A percentile compares a stretch with the other conserved stretches of the same genome.
These are phyloP conservation scores for Euryodendron excelsum DNA, from an alignment of 148 eudicot species.

Conservation along the genomic window DNA sequence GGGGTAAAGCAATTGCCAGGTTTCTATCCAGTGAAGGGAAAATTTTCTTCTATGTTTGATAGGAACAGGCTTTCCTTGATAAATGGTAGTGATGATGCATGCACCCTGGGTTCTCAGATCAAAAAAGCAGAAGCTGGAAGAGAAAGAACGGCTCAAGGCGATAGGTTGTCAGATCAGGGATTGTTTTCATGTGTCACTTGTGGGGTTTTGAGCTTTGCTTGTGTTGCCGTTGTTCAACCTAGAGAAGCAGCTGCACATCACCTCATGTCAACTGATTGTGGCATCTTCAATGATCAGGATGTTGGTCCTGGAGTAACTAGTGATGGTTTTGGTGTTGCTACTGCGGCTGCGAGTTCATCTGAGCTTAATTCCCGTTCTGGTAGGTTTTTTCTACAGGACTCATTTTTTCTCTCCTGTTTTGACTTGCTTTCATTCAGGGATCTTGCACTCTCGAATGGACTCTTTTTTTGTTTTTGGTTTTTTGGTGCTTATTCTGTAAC, in stretches of 20 bases:
- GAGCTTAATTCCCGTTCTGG: slow-evolving; percentile 52
- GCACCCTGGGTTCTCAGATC: slow-evolving; percentile 19
- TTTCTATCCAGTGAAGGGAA: slow-evolving; percentile 44
- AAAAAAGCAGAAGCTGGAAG: slow-evolving; percentile 28
- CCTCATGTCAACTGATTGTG: slow-evolving; percentile 76
- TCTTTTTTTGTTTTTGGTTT: neutral
- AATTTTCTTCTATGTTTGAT: slow-evolving; percentile 28
- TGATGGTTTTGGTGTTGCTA: slow-evolving; percentile 29
- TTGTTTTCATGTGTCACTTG: slow-evolving; percentile 95
- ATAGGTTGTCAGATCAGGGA: slow-evolving; percentile 56
- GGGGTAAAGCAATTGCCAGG: slow-evolving; percentile 47
- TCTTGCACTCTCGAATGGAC: neutral
- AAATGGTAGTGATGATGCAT: slow-evolving; percentile 22
- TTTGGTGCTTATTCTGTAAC: neutral
- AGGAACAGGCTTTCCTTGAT: slow-evolving; percentile 18
- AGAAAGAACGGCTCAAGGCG: slow-evolving; percentile 41
- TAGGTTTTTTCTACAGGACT: slow-evolving; percentile 16
- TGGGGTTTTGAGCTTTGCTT: slow-evolving; percentile 92
- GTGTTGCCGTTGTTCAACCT: slow-evolving; percentile 88
- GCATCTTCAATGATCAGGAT: slow-evolving; percentile 42
- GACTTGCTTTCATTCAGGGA: neutral
- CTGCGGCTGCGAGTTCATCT: slow-evolving; percentile 24
- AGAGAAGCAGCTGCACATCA: slow-evolving; percentile 67
- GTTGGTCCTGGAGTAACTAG: slow-evolving; percentile 33
- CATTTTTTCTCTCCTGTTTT: neutral